Base-by-base conservation (phyloP, 371 early-diverging fungal genomes). In the Saksenaea vasiformis region DNA sequence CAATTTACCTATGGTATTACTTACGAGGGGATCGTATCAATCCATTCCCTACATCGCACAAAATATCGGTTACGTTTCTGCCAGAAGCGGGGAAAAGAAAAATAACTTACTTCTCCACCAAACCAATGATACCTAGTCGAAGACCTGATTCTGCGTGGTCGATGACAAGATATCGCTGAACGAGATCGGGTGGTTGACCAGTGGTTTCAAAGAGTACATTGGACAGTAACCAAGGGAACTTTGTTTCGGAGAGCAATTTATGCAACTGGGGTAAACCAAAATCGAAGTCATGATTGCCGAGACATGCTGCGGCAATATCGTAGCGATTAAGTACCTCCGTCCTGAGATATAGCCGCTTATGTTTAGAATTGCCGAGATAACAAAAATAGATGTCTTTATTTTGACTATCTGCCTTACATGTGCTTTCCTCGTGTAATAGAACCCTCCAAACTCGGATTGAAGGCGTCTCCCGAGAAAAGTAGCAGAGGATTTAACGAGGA, bases 261-360 rank as follows among this genome's bases (percentile, higher is more conserved):
- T 77, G 77, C 36, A 88, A 65, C 7, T 68, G 75, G 26, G 83
- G 81, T 8, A 87, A 66, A 14, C 90, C 90, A 59, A 86, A 87
- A 69, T 89, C 90, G 73, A 89, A 88, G 70, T 89, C 77, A 72
- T 87, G 89, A 72, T 87, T 89, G 13, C 89, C 89, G n/a, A 80
- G 65, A 35, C 84, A 82, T 9, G 87, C 75, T 4, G 78, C 86
- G 26, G 83, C 77, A 26, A 89, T 79, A 15, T 68, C 65, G 9
- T 84, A 69, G 24, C 65, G 56, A 56, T 88, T 89, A 14, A 89
- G 56, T 0, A 84, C 73, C 0, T 76, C 82, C 0, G 84, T 72
- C 62, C 74, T 77, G 56, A 8, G 24, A 27, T 24, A 24, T 15
- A 38, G 34, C 54, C 9, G 31, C 31, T 31, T 31, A 31, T 17